Percentiles rank a stretch among this genome's conserved stretches.
Evolutionary conservation across 108 stramenopile species (phyloP).

Genomic region (Nitzschia sp.): DNA sequence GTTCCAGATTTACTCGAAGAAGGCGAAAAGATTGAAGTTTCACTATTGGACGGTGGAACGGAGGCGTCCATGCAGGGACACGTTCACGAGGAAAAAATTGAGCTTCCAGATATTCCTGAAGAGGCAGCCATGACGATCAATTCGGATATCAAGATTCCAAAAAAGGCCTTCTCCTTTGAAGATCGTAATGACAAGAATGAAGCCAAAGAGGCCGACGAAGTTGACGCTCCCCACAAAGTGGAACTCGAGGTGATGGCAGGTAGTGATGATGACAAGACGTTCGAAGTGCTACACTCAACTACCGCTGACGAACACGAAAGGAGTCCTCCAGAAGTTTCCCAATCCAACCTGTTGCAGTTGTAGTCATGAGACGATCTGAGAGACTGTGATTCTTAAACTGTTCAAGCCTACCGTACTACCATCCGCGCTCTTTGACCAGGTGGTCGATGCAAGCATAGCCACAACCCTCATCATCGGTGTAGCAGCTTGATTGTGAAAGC

Average conservation of each 20-base stretch:
- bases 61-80: constrained; percentile 1
- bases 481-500: constrained; percentile 6
- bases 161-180: constrained; percentile 9
- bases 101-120: background rate
- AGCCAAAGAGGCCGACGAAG: background rate
- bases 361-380: no score
- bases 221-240: background rate
- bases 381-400: no score
- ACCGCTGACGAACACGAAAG: constrained; percentile 3
- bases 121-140: background rate
- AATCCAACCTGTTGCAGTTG: background rate
- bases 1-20: background rate
- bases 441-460: constrained; percentile 28
- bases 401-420: no score
- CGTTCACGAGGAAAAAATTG: constrained; percentile 3
- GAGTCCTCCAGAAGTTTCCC: constrained; percentile 9
- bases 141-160: background rate
- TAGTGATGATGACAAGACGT: background rate
- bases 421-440: background rate
- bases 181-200: constrained; percentile 19
- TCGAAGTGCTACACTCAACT: background rate
- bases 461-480: constrained; percentile 18
- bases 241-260: constrained; percentile 7
- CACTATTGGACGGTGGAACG: background rate
- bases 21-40: constrained; percentile 9